phyloP scores from a whole-genome alignment of 78 protist genomes.

The Dictyostelium discoideum region DNA sequence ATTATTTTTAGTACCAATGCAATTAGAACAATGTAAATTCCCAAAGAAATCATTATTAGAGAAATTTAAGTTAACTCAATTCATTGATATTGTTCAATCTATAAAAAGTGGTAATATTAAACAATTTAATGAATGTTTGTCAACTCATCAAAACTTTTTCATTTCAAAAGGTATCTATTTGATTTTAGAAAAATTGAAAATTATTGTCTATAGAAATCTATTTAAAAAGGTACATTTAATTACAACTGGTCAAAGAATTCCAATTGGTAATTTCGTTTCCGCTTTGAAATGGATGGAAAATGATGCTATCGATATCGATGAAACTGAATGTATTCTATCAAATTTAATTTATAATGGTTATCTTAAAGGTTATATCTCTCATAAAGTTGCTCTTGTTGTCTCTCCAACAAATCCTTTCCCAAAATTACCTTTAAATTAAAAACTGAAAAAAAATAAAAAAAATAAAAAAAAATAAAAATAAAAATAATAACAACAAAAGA shows the following conservation, averaged over 20 bases:
- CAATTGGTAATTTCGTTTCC: constrained; percentile 41
- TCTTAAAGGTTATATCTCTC: constrained; percentile 81
- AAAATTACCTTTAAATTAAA: constrained; percentile 27
- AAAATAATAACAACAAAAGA: not conserved
- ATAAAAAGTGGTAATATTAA: constrained; percentile 72
- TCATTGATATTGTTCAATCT: constrained; percentile 65
- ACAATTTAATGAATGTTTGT: constrained; percentile 51
- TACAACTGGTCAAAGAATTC: constrained; percentile 28
- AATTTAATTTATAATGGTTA: constrained; percentile 76
- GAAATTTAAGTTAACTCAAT: constrained; percentile 58
- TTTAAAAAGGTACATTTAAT: constrained; percentile 60
- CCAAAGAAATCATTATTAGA: constrained; percentile 58
- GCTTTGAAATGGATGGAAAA: constrained; percentile 78
- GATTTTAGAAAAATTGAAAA: constrained; percentile 70
- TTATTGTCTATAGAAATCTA: constrained; percentile 76
- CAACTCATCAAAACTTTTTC: constrained; percentile 72
- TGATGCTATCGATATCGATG: constrained; percentile 67
- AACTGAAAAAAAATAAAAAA: too few species aligned
- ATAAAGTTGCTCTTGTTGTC: constrained; percentile 68
- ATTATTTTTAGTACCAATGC: constrained; percentile 80
- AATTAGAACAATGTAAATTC: constrained; percentile 60
- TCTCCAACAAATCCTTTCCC: constrained; percentile 74
- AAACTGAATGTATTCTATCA: constrained; percentile 77
- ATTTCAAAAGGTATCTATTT: constrained; percentile 79
- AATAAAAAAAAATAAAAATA: not conserved